Evolutionary conservation across 257 asterid species (phyloP).

Genomic region (Salvia rosmarinus): DNA sequence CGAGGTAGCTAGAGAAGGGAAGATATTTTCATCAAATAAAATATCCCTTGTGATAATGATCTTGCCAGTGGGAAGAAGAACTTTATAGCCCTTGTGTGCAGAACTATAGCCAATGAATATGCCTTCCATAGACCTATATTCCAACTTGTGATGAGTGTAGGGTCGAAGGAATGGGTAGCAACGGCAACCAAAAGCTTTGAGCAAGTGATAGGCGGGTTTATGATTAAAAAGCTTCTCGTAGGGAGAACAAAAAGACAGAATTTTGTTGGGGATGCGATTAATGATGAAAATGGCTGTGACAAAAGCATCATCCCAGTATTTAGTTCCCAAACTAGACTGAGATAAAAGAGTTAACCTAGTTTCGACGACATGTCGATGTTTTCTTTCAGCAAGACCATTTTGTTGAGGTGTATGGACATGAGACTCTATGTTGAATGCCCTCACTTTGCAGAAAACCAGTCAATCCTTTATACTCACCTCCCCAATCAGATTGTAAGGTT

Average conservation of each 20-base stretch:
- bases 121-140: not conserved
- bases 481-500: not conserved
- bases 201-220: not conserved
- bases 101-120: not conserved
- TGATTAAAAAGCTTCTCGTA: not conserved
- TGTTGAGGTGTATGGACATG: no score
- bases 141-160: not conserved
- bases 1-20: not conserved
- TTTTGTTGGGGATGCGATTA: not conserved
- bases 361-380: no score
- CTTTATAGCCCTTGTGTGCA: not conserved
- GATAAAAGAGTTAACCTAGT: not conserved
- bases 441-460: not conserved
- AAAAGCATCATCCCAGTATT: slow-evolving; percentile 3
- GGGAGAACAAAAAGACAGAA: no score
- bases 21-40: not conserved
- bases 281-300: not conserved
- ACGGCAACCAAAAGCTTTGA: not conserved
- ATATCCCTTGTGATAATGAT: not conserved
- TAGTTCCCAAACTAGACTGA: not conserved
- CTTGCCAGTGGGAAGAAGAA: not conserved
- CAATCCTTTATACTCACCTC: not conserved
- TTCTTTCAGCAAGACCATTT: no score
- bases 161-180: not conserved
- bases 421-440: no score